Conservation (phyloP, 495 filamentous ascomycete genomes). For the Ramalina intermedia region DNA sequence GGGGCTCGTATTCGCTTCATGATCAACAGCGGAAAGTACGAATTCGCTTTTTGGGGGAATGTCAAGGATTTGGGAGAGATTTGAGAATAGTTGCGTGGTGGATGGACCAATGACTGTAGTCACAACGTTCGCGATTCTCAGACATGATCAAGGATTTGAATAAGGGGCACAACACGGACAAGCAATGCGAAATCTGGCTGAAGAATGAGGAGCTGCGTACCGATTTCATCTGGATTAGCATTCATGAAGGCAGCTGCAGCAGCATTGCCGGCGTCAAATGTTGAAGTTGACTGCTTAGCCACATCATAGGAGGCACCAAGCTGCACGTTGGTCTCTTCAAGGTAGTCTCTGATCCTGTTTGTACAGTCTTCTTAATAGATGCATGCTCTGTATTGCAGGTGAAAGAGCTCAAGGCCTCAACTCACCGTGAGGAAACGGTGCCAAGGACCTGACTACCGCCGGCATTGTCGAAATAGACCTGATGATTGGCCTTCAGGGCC, state of each 20-base stretch:
- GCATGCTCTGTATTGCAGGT: neutral
- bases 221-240: conserved; percentile 45
- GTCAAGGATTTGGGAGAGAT: conserved; percentile 44
- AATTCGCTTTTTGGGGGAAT: conserved; percentile 49
- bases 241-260: conserved; percentile 57
- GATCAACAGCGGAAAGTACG: conserved; percentile 51
- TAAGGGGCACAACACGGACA: neutral
- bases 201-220: conserved; percentile 16
- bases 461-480: conserved; percentile 63
- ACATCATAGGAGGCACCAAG: conserved; percentile 50
- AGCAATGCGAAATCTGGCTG: neutral
- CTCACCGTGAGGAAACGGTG: conserved; percentile 49
- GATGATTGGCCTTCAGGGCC: conserved; percentile 40
- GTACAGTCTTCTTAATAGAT: neutral
- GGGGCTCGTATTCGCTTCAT: conserved; percentile 56
- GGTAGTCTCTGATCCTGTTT: conserved; percentile 46
- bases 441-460: conserved; percentile 56
- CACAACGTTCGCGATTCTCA: too few species aligned
- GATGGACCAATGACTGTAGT: conserved; percentile 45
- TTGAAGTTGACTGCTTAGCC: conserved; percentile 37
- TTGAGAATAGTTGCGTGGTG: conserved; percentile 60
- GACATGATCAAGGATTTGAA: too few species aligned
- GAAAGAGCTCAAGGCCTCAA: conserved; percentile 2
- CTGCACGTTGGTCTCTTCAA: conserved; percentile 55
- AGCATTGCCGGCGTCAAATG: conserved; percentile 38